Base-by-base conservation (phyloP, 805 yeast genomes). In the Wickerhamiella vanderwaltii region DNA sequence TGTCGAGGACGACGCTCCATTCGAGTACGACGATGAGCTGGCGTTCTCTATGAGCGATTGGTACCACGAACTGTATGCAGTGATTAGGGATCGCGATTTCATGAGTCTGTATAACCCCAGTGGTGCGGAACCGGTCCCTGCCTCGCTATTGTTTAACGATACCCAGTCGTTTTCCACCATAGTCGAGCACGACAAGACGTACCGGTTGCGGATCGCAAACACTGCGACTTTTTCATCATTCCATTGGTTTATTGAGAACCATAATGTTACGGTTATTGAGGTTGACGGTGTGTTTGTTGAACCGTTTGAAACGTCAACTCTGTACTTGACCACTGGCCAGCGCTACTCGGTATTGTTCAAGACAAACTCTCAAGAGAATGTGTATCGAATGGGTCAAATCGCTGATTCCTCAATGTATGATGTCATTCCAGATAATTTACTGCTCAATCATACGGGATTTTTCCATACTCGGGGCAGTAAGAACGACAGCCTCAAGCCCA, bases 51-150 rank as follows among this genome's bases (percentile, higher is more conserved):
- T 91, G 29, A 66, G 80, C 35, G 98, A 91, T 55, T 87, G 95
- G 94, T 91, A 91, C 65, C 95, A 85, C 59, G 68, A 69, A 35
- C 59, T 61, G 39, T 68, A 78, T 23, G 73, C 61, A 24, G 65
- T 80, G 50, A 63, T 68, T 49, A 24, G 49, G 3, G 52, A 59
- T 13, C 64, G 68, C 13, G 44, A 52, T 26, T 87, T 91, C 66
- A 57, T 86, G 66, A 73, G 64, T 49, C 59, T 77, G 48, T 77
- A 69, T 66, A 91, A 91, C 63, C 98, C 98, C 45, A 84, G 95
- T 7, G 98, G 98, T 56, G 95, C 97, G 32, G 98, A 91, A 65
- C 98, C 98, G 39, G 78, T 91, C 52, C 98, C 98, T 6, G 80
- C 81, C 50, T 68, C 72, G 58, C 62, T 81, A 51, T 69, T 91